Evolutionary conservation across 805 yeast genomes (phyloP).

Genomic region (Spathaspora sp.): DNA sequence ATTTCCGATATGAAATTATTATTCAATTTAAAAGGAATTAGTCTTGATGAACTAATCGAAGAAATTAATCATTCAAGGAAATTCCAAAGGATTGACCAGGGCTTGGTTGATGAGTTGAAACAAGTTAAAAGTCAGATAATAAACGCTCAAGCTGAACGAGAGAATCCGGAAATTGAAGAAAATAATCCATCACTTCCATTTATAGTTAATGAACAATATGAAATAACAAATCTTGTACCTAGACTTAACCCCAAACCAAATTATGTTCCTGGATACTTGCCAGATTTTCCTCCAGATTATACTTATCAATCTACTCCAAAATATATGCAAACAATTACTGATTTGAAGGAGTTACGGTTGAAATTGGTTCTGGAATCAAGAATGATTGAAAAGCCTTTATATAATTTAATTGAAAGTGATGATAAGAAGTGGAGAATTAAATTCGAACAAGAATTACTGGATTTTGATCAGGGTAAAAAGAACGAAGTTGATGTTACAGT

Average conservation of each 20-base stretch:
- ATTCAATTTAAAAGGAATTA: conserved; percentile 39
- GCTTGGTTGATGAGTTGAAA: neutral
- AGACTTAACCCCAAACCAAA: conserved; percentile 35
- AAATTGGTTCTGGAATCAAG: conserved; percentile 77
- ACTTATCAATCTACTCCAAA: conserved; percentile 79
- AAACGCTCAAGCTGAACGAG: neutral
- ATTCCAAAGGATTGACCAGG: neutral
- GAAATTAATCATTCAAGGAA: conserved; percentile 7
- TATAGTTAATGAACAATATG: conserved; percentile 50
- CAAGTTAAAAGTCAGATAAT: conserved; percentile 9
- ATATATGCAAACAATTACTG: conserved; percentile 58
- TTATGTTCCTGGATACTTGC: conserved; percentile 73
- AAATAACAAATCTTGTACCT: conserved; percentile 53
- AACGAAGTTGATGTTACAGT: neutral
- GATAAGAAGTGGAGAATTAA: conserved; percentile 24
- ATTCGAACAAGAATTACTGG: conserved; percentile 23
- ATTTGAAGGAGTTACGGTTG: conserved; percentile 67
- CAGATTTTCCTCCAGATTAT: conserved; percentile 90
- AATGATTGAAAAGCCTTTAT: conserved; percentile 74
- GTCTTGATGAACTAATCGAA: conserved; percentile 14
- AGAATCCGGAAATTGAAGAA: conserved; percentile 19
- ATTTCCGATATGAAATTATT: conserved; percentile 48
- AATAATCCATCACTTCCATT: conserved; percentile 47
- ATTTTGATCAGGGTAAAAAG: conserved; percentile 5
- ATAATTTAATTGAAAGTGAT: conserved; percentile 48